Base-by-base conservation (phyloP, 495 filamentous ascomycete genomes). In the Aspergillus taichungensis region DNA sequence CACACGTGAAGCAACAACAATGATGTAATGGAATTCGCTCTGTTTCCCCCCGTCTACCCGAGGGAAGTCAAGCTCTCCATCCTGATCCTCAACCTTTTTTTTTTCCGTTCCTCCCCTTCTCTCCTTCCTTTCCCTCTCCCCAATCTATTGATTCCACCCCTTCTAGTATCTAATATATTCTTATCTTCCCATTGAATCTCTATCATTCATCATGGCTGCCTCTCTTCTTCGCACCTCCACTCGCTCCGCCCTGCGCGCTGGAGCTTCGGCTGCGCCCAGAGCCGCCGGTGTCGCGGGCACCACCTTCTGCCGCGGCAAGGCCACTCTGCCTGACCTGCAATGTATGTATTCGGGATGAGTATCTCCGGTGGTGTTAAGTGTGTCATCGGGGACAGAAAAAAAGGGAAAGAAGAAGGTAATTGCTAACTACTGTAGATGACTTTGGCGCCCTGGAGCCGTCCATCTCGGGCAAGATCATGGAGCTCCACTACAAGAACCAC, bases 381-480 rank as follows among this genome's bases (percentile, higher is more conserved):
- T 24, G 18, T 24, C 1, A 24, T 4, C 4, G 1, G 18, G 18
- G 18, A 24, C 1, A 24, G 18, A 1, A 24, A 4, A 1, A 24
- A 24, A 4, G 18, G 18, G 4, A 24, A 24, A 38, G 34, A 41
- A 24, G 43, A 27, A 49, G 51, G 27, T 13, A 48, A 51, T 56
- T 13, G 60, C 35, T 12, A 10, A 24, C 2, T 24, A 31, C 13
- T 9, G 1, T 49, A 89, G 85, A 90, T 60, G 87, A 90, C 70
- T 92, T 88, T 68, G 81, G 81, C 50, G 92, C 88, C 18, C 87
- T 98, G 59, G 92, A 98, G 66, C 92, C 92, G 52, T 68, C 85
- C 63, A 94, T 98, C 72, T 90, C 85, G 34, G 90, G 87, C 71
- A 83, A 88, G 76, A 98, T 98, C 73, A 98, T 98, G 92, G 91